Evolutionary conservation across 192 early-diverging fungal genomes (phyloP).

Genomic region (Piromyces sp.): DNA sequence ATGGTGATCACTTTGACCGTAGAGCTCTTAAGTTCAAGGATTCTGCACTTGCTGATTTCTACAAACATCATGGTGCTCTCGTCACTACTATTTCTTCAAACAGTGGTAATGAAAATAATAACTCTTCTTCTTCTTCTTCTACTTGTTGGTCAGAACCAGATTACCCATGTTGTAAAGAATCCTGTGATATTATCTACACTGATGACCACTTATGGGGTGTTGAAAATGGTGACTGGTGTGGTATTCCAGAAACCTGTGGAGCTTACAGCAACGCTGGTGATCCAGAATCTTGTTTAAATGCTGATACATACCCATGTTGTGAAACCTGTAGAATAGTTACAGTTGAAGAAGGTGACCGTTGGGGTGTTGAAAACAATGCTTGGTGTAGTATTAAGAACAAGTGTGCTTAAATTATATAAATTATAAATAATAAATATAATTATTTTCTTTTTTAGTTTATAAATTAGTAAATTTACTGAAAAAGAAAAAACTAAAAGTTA

Average conservation of each 20-base stretch:
- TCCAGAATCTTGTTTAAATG: background rate
- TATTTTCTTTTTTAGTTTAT: too few relatives aligned
- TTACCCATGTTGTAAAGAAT: background rate
- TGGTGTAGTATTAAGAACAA: background rate
- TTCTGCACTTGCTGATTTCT: background rate
- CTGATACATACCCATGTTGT: background rate
- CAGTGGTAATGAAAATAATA: background rate
- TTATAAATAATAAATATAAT: too few relatives aligned
- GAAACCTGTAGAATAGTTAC: background rate
- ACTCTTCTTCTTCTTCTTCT: background rate
- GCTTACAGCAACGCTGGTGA: background rate
- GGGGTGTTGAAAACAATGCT: background rate
- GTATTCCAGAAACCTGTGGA: background rate
- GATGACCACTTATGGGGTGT: background rate
- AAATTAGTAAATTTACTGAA: too few relatives aligned
- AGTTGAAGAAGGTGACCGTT: background rate
- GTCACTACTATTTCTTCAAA: too few relatives aligned
- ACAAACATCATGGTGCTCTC: background rate
- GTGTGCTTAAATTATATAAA: background rate
- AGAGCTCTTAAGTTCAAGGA: background rate
- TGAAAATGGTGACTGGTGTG: background rate
- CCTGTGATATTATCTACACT: background rate
- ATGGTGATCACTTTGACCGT: background rate
- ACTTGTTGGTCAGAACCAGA: background rate
- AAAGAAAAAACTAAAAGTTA: too few relatives aligned